A percentile compares a stretch with the other conserved stretches of the same genome.
Conservation (phyloP, 2,329 filamentous ascomycete genomes). For the Claviceps lovelessii region DNA sequence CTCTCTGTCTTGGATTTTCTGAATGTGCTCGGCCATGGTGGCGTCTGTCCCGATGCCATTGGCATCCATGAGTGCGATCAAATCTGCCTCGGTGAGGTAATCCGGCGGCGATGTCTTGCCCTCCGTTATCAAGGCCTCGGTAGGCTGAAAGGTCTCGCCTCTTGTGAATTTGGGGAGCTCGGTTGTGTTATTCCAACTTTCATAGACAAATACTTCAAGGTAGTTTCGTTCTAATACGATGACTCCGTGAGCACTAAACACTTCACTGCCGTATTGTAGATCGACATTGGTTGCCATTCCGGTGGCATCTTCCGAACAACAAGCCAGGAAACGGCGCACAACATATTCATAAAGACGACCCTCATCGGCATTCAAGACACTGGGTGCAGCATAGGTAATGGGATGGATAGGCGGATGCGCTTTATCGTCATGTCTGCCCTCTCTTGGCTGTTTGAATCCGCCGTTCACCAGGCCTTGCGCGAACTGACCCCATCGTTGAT, state of each 20-base stretch:
- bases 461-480: slow-evolving; percentile 62
- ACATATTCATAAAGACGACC: slow-evolving; percentile 83
- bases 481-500: slow-evolving; percentile 64
- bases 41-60: slow-evolving; percentile 98
- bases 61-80: slow-evolving; percentile 94
- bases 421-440: slow-evolving; percentile 83
- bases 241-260: slow-evolving; percentile 69
- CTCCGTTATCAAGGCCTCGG: slow-evolving; percentile 76
- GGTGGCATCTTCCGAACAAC: slow-evolving; percentile 86
- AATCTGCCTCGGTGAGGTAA: slow-evolving; percentile 86
- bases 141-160: slow-evolving; percentile 74
- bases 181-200: slow-evolving; percentile 84
- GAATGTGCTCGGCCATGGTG: slow-evolving; percentile 97
- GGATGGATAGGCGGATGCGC: slow-evolving; percentile 96
- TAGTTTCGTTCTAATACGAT: slow-evolving; percentile 83
- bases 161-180: slow-evolving; percentile 65
- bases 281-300: slow-evolving; percentile 77
- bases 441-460: slow-evolving; percentile 65
- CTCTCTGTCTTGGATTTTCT: slow-evolving; percentile 79
- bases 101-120: slow-evolving; percentile 76
- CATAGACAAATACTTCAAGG: slow-evolving; percentile 88
- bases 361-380: slow-evolving; percentile 51
- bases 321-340: slow-evolving; percentile 79
- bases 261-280: slow-evolving; percentile 69
- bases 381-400: slow-evolving; percentile 63